Percentiles rank a stretch among this genome's conserved stretches.
phyloP scores from a whole-genome alignment of 2,329 filamentous ascomycete species.

The Ambrosiella beaveri region DNA sequence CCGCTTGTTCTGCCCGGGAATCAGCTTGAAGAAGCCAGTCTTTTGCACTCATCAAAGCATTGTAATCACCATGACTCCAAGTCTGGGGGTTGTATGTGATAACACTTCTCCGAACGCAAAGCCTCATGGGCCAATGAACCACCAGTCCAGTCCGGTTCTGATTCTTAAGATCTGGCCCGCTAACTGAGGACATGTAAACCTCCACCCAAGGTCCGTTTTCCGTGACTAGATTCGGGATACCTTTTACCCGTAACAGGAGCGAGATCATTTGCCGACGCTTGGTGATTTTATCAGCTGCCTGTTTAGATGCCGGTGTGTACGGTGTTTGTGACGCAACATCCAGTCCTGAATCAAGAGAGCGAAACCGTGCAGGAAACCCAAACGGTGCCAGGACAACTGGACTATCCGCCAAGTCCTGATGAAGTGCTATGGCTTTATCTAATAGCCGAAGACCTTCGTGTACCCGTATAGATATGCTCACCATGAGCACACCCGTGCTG shows the following conservation, averaged over 20 bases:
- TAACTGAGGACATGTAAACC: constrained; percentile 31
- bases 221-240: constrained; percentile 28
- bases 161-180: constrained; percentile 25
- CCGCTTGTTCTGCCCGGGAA: constrained; percentile 30
- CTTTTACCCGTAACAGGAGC: constrained; percentile 32
- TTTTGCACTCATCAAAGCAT: constrained; percentile 31
- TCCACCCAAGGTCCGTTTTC: constrained; percentile 33
- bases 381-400: constrained; percentile 38
- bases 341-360: constrained; percentile 3
- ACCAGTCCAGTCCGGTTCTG: constrained; percentile 21
- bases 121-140: constrained; percentile 36
- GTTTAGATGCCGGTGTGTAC: constrained; percentile 20
- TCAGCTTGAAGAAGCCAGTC: constrained; percentile 28
- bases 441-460: constrained; percentile 31
- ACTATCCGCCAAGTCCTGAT: constrained; percentile 24
- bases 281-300: constrained; percentile 23
- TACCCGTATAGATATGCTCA: constrained; percentile 30
- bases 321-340: constrained; percentile 5
- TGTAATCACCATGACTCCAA: constrained; percentile 24
- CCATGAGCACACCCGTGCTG: constrained; percentile 35
- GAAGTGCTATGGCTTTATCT: constrained; percentile 26
- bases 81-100: constrained; percentile 24
- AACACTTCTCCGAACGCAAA: constrained; percentile 34
- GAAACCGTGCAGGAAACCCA: constrained; percentile 19
- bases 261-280: constrained; percentile 34